Evolutionary conservation across 305 asterid genomes (phyloP).

Genomic region (Solanum hybrid): DNA sequence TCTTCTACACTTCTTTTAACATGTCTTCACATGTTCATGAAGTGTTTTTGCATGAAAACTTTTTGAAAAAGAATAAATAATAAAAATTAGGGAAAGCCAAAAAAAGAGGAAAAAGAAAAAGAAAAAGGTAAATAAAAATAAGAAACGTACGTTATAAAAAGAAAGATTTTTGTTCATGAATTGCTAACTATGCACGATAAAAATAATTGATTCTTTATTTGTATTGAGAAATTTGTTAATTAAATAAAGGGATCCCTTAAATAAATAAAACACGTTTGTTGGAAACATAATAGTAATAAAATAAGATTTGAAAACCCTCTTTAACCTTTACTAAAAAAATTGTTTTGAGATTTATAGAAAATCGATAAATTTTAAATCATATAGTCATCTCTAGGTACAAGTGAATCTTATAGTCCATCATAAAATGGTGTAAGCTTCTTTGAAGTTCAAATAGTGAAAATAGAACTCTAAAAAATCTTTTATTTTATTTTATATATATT

Average conservation of each 20-base stretch:
- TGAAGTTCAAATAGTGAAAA: neutral
- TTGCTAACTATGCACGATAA: neutral
- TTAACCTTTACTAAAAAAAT: neutral
- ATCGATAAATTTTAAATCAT: too few relatives aligned
- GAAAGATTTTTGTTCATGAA: neutral
- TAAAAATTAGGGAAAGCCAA: neutral
- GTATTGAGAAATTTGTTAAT: too few relatives aligned
- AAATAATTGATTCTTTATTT: neutral
- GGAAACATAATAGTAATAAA: neutral
- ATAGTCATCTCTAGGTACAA: neutral
- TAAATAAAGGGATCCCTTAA: too few relatives aligned
- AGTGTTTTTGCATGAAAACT: neutral
- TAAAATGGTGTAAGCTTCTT: too few relatives aligned
- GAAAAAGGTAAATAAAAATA: neutral
- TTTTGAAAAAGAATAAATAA: neutral
- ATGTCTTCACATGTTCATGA: constrained; percentile 5
- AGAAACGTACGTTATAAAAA: neutral
- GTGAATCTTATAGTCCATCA: neutral
- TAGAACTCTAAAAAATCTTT: neutral
- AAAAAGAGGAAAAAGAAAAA: neutral
- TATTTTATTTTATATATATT: too few relatives aligned
- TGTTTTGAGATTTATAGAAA: too few relatives aligned
- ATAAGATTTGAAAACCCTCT: neutral
- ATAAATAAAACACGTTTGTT: neutral
- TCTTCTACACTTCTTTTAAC: neutral